phyloP scores from a whole-genome alignment of 148 eudicot species.

The Nepenthes gracilis region DNA sequence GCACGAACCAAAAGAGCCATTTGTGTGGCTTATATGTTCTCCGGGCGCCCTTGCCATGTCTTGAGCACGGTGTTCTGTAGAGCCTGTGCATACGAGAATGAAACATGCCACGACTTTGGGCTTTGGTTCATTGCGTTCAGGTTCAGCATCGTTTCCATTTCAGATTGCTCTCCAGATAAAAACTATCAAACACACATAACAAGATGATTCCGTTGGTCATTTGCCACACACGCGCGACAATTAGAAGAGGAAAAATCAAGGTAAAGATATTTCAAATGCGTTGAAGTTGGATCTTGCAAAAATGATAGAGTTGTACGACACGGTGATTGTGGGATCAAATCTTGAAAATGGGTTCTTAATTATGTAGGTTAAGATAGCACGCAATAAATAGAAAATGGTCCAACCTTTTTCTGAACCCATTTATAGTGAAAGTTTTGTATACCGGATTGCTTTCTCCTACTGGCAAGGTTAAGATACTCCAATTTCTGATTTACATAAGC shows the following conservation, averaged over 20 bases:
- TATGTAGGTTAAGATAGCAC: no score
- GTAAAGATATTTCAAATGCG: no score
- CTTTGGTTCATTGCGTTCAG: constrained; percentile 93
- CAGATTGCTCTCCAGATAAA: constrained; percentile 97
- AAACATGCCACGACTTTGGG: constrained; percentile 98
- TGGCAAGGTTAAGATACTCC: no score
- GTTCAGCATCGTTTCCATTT: constrained; percentile 82
- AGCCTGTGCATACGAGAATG: constrained; percentile 97
- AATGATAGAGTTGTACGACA: no score
- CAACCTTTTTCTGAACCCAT: no score
- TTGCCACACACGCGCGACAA: background rate
- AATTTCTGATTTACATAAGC: background rate
- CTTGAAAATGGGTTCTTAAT: no score
- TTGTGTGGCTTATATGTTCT: constrained; percentile 76
- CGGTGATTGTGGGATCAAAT: no score
- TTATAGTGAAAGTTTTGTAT: no score
- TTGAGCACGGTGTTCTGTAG: constrained; percentile 83
- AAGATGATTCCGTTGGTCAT: background rate
- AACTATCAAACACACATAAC: constrained; percentile 30
- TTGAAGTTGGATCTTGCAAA: no score
- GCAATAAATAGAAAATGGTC: no score
- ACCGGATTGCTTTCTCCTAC: no score
- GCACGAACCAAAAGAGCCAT: constrained; percentile 71
- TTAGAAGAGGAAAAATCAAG: background rate
- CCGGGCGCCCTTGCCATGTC: constrained; percentile 88